These are phyloP conservation scores for Globisporangium nodosum DNA, from an alignment of 352 stramenopile species.

Conservation along the genomic window DNA sequence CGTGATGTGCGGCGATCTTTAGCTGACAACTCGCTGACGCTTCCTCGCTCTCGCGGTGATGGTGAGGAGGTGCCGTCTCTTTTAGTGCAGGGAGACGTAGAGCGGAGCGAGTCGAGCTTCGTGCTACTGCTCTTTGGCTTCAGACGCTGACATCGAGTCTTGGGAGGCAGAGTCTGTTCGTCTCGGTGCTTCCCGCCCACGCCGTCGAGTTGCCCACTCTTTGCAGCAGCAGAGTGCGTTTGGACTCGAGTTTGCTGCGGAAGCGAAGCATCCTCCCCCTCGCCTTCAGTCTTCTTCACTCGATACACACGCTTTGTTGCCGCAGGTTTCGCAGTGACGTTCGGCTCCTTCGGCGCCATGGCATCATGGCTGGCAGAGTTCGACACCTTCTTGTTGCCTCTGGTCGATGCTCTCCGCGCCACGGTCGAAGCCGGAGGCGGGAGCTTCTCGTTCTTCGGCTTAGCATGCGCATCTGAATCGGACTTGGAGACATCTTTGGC, in stretches of 20 bases:
- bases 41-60: neutral
- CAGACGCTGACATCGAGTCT: neutral
- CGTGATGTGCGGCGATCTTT: neutral
- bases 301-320: neutral
- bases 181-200: neutral
- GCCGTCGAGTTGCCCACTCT: neutral
- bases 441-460: neutral
- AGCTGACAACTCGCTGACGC: neutral
- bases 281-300: neutral
- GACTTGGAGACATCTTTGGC: neutral
- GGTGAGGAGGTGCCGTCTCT: neutral
- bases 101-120: neutral
- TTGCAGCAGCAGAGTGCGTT: neutral
- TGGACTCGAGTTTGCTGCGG: no score
- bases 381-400: neutral
- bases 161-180: neutral
- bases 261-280: neutral
- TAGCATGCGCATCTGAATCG: neutral
- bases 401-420: neutral
- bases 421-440: no score
- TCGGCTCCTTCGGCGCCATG: neutral
- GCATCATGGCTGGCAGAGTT: neutral
- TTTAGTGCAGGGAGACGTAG: neutral
- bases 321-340: neutral
- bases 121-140: neutral